Conservation (phyloP, 371 early-diverging fungal genomes). For the Mucor mucedo region DNA sequence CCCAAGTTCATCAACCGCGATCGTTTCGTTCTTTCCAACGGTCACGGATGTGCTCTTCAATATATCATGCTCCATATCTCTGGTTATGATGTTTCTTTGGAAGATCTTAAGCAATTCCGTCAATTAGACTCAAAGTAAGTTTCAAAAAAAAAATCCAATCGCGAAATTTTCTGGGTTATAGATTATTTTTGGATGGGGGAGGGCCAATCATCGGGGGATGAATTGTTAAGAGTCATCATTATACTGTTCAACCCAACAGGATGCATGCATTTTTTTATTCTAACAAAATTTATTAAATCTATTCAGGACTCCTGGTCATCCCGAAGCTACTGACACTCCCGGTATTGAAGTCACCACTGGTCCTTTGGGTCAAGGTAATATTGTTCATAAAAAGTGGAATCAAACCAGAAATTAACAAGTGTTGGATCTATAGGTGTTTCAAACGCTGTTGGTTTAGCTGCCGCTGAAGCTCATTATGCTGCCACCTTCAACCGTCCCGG, state of each 20-base stretch:
- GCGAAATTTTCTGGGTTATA: too few relatives aligned
- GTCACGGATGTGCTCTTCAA: slow-evolving; percentile 95
- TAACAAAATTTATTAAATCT: background rate
- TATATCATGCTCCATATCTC: slow-evolving; percentile 91
- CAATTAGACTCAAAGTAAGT: slow-evolving; percentile 80
- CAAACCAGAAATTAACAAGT: background rate
- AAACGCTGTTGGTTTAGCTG: slow-evolving; percentile 97
- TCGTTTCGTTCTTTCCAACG: slow-evolving; percentile 98
- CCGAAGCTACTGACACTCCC: slow-evolving; percentile 83
- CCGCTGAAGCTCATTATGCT: slow-evolving; percentile 88
- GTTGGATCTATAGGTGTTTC: slow-evolving; percentile 60
- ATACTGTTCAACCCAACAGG: slow-evolving; percentile 2
- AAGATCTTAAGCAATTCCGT: slow-evolving; percentile 94
- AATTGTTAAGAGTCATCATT: slow-evolving; percentile 20
- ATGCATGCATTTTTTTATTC: background rate
- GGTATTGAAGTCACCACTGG: slow-evolving; percentile 99
- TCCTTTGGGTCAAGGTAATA: slow-evolving; percentile 97
- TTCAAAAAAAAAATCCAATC: slow-evolving; percentile 6
- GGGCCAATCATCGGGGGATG: slow-evolving; percentile 11
- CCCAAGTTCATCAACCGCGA: slow-evolving; percentile 93
- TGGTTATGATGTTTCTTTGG: slow-evolving; percentile 87
- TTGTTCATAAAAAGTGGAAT: background rate
- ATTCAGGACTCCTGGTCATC: slow-evolving; percentile 92
- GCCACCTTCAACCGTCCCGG: slow-evolving; percentile 91
- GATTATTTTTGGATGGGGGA: background rate